A percentile compares a stretch with the other conserved stretches of the same genome.
Conservation (phyloP, 192 early-diverging fungal species). For the Gonapodya prolifera region DNA sequence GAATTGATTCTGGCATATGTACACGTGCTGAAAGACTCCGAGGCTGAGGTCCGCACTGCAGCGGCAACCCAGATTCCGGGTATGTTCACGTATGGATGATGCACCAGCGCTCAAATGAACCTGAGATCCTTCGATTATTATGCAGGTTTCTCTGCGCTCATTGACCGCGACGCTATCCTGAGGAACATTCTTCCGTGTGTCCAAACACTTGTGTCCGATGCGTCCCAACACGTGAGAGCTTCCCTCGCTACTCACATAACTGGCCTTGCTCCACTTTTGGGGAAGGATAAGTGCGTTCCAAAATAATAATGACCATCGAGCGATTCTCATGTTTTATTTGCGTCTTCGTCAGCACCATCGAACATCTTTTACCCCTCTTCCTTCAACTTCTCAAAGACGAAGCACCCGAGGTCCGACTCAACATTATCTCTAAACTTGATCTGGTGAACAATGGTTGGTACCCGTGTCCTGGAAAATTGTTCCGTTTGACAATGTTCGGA, state of each 20-base stretch:
- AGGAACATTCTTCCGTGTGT: conserved; percentile 77
- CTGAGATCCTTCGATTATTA: background rate
- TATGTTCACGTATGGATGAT: conserved; percentile 8
- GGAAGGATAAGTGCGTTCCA: conserved; percentile 65
- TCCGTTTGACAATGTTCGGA: background rate
- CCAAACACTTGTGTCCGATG: conserved; percentile 88
- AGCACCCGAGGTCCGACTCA: conserved; percentile 91
- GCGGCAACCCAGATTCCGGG: conserved; percentile 85
- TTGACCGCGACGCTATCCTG: conserved; percentile 67
- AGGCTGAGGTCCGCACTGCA: conserved; percentile 94
- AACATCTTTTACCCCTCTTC: conserved; percentile 89
- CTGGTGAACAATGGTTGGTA: conserved; percentile 71
- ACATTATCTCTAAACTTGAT: conserved; percentile 97
- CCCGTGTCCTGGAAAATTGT: background rate
- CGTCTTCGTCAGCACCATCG: conserved; percentile 56
- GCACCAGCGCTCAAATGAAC: too few species aligned
- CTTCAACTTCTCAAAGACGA: conserved; percentile 95
- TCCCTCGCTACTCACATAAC: conserved; percentile 93
- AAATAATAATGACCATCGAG: background rate
- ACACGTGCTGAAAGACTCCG: conserved; percentile 80
- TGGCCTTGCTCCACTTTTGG: conserved; percentile 86
- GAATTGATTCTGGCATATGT: conserved; percentile 80
- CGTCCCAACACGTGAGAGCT: conserved; percentile 89
- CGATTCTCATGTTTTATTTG: too few species aligned
- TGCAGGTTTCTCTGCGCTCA: conserved; percentile 53